Base-by-base conservation (phyloP, 1,284 basidiomycete genomes). In the Papiliotrema terrestris region DNA sequence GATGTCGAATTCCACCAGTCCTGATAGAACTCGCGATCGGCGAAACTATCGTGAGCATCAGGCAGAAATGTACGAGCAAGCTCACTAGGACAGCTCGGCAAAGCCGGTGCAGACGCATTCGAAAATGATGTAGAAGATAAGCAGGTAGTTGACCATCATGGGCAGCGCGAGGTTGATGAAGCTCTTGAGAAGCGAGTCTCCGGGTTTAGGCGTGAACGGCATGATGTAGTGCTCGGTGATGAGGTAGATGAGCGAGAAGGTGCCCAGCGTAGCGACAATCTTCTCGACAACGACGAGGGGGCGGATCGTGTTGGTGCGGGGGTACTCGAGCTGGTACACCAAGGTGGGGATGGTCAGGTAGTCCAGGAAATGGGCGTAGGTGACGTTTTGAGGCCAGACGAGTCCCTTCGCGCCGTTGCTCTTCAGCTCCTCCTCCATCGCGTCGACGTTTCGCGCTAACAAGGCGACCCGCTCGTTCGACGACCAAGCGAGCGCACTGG, bases 1-100 rank as follows among this genome's bases (percentile, higher is more conserved):
- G 88, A 89, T 0, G 88, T 92, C 1, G 91, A 90, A 78, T 98
- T 98, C 95, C 95, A 98, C 89, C 92, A 97, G 72, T 97, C 94
- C 75, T 93, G 89, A 75, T 98, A 98, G 75, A 98, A 98, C 65
- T 93, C 89, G 42, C 95, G 83, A 73, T 98, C 95, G 25, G 92
- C 92, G 71, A 98, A 98, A 71, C 88, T 88, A 59, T 5, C 39
- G 39, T 41, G 50, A 57, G 49, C 39, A 49, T 59, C 20, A 44
- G 29, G 15, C 23, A n/a, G 11, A 22, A 29, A 17, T 8, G 20
- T 35, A 19, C 26, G 36, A 22, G 2, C 22, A 2, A 44, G 75
- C 86, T 71, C 65, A 89, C 87, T 85, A 87, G 9, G 91, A 89
- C 32, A 94, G 78, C 75, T 98, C 95, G 2, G 92, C 92, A 71